Evolutionary conservation across 2,329 filamentous ascomycete genomes (phyloP), one percentile per base, ranked within the genome.

Genomic region (Penicillium fuscoglaucum): DNA sequence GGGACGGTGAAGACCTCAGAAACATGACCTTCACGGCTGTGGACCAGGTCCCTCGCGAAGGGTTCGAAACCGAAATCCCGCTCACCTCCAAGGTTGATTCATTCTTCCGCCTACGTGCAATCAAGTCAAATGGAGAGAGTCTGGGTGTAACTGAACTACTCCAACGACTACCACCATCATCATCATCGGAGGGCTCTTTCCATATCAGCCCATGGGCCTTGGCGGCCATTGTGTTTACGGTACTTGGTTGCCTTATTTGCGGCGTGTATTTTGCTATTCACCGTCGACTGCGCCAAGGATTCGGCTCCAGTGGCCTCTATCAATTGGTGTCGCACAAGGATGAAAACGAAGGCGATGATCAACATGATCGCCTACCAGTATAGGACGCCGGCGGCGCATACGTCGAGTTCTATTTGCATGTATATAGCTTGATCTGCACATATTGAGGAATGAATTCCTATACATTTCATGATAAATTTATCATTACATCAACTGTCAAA

Each of bases 31-130:
- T 66, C 33, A 35, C 40, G 5, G 13, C 55, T 8, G 40, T 64
- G 4, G 52, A 59, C 24, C 55, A 64, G 33, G 59, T 62, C 12
- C 21, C 60, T 15, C 66, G 67, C 21, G 46, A 48, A 12, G 66
- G 67, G 9, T 70, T 70, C 19, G 68, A 70, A 47, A 68, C 66
- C 4, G 48, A 58, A 24, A 58, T 68, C 13, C 46, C 52, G 5
- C 37, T 68, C 0, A 19, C 57, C 3, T 26, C 55, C 17, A 33
- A 58, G 4, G 44, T 64, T 2, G 59, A 50, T 12, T 59, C 62
- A 0, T 62, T 63, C 47, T 66, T 68, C 39, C 63, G 63, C 13
- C 40, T 70, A 7, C 57, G 55, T 8, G 68, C 68, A 9, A 54
- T 69, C 12, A 52, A 67, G 28, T 44, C 55, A 4, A 52, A 65